Percentiles rank a stretch among this genome's conserved stretches.
These are phyloP conservation scores for Spirogloea muscicola DNA, from an alignment of 139 green algal species.

Conservation along the genomic window DNA sequence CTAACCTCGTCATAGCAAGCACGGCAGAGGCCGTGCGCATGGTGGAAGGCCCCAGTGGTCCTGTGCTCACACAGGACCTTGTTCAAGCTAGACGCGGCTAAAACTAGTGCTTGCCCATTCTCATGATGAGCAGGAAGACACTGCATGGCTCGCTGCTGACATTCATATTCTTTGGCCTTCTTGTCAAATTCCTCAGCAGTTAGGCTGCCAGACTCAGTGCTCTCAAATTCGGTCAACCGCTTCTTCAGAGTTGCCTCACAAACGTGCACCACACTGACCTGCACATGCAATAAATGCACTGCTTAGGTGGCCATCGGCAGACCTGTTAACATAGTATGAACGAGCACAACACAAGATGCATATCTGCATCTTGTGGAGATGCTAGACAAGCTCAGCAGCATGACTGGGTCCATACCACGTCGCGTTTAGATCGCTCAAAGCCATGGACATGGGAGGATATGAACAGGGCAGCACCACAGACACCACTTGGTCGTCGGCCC, in stretches of 20 bases:
- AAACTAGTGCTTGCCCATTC: too few relatives aligned
- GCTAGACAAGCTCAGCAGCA: too few relatives aligned
- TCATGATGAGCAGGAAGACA: too few relatives aligned
- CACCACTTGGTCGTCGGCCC: conserved; percentile 75
- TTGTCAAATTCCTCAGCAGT: conserved; percentile 55
- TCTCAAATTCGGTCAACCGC: conserved; percentile 79
- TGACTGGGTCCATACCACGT: too few relatives aligned
- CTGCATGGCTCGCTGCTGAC: too few relatives aligned
- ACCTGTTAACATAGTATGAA: too few relatives aligned
- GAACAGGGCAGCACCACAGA: conserved; percentile 94
- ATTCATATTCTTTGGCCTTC: conserved; percentile 40
- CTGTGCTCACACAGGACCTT: conserved; percentile 35
- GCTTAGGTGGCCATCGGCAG: not conserved
- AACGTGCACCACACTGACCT: conserved; percentile 76
- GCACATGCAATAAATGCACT: not conserved
- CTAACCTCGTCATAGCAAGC: conserved; percentile 46
- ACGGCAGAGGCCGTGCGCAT: conserved; percentile 65
- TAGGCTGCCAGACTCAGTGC: conserved; percentile 55
- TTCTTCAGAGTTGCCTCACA: conserved; percentile 81
- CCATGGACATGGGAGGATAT: conserved; percentile 89
- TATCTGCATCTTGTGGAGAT: too few relatives aligned
- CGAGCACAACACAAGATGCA: too few relatives aligned
- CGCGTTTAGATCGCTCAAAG: conserved; percentile 67
- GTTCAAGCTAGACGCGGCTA: too few relatives aligned
- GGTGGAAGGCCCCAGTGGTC: conserved; percentile 40